A percentile compares a stretch with the other conserved stretches of the same genome.
phyloP scores from a whole-genome alignment of 2,329 filamentous ascomycete genomes.

The Aspergillus cejpii region DNA sequence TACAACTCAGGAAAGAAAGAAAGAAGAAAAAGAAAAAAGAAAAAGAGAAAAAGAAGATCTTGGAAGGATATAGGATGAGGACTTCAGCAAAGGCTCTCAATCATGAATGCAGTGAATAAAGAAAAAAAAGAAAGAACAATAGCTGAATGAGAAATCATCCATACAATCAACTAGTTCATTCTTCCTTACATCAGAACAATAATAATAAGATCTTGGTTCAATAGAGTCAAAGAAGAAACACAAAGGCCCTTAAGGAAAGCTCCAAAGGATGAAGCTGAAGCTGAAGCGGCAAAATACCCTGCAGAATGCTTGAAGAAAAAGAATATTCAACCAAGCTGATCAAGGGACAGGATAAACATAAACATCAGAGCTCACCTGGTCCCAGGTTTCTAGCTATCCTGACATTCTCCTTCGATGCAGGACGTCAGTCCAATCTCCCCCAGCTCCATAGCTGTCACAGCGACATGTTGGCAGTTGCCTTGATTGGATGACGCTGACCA shows the following conservation, averaged over 20 bases:
- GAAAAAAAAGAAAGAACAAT: not conserved
- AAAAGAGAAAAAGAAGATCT: too few relatives aligned
- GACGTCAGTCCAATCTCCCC: conserved; percentile 10
- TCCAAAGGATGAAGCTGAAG: too few relatives aligned
- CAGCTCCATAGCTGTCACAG: conserved; percentile 5
- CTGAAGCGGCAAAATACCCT: too few relatives aligned
- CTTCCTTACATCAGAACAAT: not conserved
- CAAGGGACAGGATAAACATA: too few relatives aligned
- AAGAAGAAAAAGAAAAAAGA: too few relatives aligned
- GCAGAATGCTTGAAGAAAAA: too few relatives aligned
- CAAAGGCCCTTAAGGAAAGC: not conserved
- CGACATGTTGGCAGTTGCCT: conserved; percentile 4
- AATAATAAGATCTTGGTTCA: not conserved
- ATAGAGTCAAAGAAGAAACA: not conserved
- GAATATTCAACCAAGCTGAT: too few relatives aligned
- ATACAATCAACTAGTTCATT: not conserved
- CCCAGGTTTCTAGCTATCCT: too few relatives aligned
- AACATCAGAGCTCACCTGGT: too few relatives aligned
- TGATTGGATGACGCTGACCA: conserved; percentile 10
- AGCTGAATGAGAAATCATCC: not conserved
- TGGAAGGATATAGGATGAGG: not conserved
- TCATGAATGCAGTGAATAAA: conserved; percentile 1
- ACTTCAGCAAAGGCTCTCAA: too few relatives aligned
- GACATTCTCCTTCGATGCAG: too few relatives aligned
- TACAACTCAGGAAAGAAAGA: too few relatives aligned